Percentiles rank a stretch among this genome's conserved stretches.
These are phyloP conservation scores for Ruellia speciosa DNA, from an alignment of 305 asterid genomes.

Conservation along the genomic window DNA sequence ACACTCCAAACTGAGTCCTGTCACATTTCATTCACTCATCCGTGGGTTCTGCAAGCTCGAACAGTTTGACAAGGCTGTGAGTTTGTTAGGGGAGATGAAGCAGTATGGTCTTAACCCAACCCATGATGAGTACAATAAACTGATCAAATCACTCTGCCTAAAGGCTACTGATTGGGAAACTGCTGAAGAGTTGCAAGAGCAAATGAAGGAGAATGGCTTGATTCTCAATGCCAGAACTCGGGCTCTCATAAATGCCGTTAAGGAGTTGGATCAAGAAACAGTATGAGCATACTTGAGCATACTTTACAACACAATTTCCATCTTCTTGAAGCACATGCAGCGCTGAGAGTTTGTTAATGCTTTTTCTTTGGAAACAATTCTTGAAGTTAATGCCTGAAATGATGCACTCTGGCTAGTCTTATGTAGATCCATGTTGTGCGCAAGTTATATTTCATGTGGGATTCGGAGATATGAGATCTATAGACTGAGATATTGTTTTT, in stretches of 20 bases:
- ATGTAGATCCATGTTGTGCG: too few species aligned
- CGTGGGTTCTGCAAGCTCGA: slow-evolving; percentile 78
- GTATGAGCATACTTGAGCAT: background rate
- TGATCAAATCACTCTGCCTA: slow-evolving; percentile 76
- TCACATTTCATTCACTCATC: slow-evolving; percentile 52
- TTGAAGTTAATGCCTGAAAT: too few species aligned
- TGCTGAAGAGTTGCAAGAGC: slow-evolving; percentile 59
- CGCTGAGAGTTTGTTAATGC: too few species aligned
- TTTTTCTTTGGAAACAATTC: too few species aligned
- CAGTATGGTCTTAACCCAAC: slow-evolving; percentile 48
- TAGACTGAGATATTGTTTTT: too few species aligned
- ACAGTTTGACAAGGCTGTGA: slow-evolving; percentile 64
- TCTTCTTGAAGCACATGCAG: background rate
- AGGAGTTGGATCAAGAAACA: slow-evolving; percentile 52
- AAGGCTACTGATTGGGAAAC: slow-evolving; percentile 76
- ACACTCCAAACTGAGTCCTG: slow-evolving; percentile 51
- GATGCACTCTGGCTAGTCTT: too few species aligned
- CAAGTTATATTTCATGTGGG: too few species aligned
- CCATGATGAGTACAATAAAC: slow-evolving; percentile 70
- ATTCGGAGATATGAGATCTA: too few species aligned
- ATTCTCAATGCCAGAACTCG: slow-evolving; percentile 56
- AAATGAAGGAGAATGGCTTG: slow-evolving; percentile 53
- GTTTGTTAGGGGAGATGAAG: slow-evolving; percentile 62
- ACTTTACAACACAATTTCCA: background rate
- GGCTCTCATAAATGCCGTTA: slow-evolving; percentile 65